These are phyloP conservation scores for Malassezia japonica DNA, from an alignment of 1,284 basidiomycete species.

Conservation along the genomic window DNA sequence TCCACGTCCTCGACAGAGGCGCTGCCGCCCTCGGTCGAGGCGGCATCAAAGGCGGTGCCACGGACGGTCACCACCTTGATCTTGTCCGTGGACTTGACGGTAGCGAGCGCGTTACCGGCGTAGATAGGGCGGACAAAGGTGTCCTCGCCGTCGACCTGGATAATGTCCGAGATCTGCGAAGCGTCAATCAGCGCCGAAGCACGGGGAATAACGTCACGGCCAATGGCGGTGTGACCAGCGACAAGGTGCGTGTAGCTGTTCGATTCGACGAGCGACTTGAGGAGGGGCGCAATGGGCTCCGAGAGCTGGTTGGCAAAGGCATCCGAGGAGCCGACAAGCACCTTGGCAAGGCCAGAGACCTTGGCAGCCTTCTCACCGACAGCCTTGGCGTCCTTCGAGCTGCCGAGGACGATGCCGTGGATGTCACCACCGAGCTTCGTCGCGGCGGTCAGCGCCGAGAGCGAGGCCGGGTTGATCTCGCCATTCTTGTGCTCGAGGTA, in stretches of 20 bases:
- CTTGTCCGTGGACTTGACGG: slow-evolving; percentile 69
- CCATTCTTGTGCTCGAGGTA: slow-evolving; percentile 80
- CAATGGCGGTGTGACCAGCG: slow-evolving; percentile 65
- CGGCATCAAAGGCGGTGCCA: slow-evolving; percentile 79
- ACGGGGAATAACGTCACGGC: slow-evolving; percentile 70
- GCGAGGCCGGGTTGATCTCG: slow-evolving; percentile 69
- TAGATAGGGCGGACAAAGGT: slow-evolving; percentile 90
- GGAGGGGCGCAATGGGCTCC: slow-evolving; percentile 53
- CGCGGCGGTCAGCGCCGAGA: slow-evolving; percentile 83
- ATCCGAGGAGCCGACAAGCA: slow-evolving; percentile 50
- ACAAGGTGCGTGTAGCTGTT: slow-evolving; percentile 71
- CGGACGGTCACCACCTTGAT: slow-evolving; percentile 94
- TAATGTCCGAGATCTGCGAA: slow-evolving; percentile 71
- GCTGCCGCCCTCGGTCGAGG: slow-evolving; percentile 52
- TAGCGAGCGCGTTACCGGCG: slow-evolving; percentile 93
- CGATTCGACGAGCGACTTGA: slow-evolving; percentile 52
- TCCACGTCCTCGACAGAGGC: slow-evolving; percentile 60
- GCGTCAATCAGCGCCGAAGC: slow-evolving; percentile 71
- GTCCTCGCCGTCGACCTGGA: slow-evolving; percentile 68
- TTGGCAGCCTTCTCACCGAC: slow-evolving; percentile 70
- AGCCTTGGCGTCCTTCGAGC: slow-evolving; percentile 60
- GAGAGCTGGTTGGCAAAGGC: slow-evolving; percentile 50
- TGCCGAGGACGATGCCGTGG: slow-evolving; percentile 75
- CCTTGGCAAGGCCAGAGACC: slow-evolving; percentile 54
- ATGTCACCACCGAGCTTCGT: slow-evolving; percentile 70